phyloP scores from a whole-genome alignment of 2,329 filamentous ascomycete genomes.

The Colletotrichum tropicicola region DNA sequence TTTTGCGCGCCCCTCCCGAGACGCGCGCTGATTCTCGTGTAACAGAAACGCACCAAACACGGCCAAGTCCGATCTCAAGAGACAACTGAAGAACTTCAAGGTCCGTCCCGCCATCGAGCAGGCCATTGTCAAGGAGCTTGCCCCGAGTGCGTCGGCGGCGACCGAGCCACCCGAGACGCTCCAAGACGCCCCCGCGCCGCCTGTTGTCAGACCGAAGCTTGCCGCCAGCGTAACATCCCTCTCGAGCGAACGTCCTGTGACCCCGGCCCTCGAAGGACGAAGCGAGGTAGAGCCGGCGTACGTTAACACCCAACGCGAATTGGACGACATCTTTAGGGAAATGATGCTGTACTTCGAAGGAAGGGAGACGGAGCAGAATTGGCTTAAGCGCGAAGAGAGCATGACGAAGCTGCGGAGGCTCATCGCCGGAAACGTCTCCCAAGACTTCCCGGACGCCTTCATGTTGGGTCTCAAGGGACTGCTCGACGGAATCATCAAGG shows the following conservation, averaged over 20 bases:
- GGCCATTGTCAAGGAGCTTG: conserved; percentile 80
- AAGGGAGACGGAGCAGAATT: conserved; percentile 90
- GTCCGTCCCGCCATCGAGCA: conserved; percentile 87
- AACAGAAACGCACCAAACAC: conserved; percentile 78
- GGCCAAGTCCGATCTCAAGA: conserved; percentile 89
- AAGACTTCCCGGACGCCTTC: conserved; percentile 78
- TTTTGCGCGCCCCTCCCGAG: conserved; percentile 38
- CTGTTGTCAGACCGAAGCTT: conserved; percentile 53
- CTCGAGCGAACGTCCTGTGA: conserved; percentile 61
- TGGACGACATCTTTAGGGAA: conserved; percentile 86
- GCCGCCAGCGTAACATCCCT: conserved; percentile 61
- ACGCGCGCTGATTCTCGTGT: conserved; percentile 82
- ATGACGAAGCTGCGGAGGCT: conserved; percentile 80
- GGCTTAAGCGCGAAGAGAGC: conserved; percentile 86
- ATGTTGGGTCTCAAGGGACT: conserved; percentile 75
- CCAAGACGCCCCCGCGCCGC: conserved; percentile 45
- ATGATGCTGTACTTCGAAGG: conserved; percentile 88
- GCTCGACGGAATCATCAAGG: conserved; percentile 89
- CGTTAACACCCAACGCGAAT: conserved; percentile 83
- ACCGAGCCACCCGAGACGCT: conserved; percentile 53
- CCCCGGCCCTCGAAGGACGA: conserved; percentile 71
- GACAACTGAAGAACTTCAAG: conserved; percentile 83
- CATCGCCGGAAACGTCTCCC: conserved; percentile 83
- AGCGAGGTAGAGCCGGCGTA: conserved; percentile 83
- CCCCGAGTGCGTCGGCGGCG: conserved; percentile 56